Percentiles rank a stretch among this genome's conserved stretches.
Conservation (phyloP, 164 flowering plant species). For the Umbilicus rupestris region DNA sequence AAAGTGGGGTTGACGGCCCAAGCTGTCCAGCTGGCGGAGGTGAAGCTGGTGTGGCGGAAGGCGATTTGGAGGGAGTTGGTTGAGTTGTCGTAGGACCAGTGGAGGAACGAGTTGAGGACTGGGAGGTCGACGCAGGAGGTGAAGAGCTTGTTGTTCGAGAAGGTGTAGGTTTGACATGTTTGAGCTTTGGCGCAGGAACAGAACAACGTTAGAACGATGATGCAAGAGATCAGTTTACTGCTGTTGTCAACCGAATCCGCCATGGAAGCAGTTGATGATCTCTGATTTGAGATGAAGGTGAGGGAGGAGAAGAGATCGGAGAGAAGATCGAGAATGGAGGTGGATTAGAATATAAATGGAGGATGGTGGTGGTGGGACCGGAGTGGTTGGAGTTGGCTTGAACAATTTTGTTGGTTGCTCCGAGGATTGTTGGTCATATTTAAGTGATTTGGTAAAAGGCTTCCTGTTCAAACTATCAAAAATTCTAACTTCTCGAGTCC, state of each 20-base stretch:
- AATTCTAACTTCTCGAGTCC: no score
- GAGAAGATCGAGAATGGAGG: neutral
- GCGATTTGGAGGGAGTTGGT: slow-evolving; percentile 25
- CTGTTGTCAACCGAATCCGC: no score
- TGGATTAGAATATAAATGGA: neutral
- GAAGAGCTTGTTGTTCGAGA: slow-evolving; percentile 21
- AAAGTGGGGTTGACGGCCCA: slow-evolving; percentile 9
- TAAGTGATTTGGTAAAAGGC: no score
- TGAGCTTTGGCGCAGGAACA: slow-evolving; percentile 13
- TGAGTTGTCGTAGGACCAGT: slow-evolving; percentile 32
- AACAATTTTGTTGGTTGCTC: neutral
- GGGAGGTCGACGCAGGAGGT: slow-evolving; percentile 36
- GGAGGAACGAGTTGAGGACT: slow-evolving; percentile 28
- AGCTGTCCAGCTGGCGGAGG: slow-evolving; percentile 5
- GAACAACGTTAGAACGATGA: neutral
- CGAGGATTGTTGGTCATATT: neutral
- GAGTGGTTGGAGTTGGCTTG: slow-evolving; percentile 1
- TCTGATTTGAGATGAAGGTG: neutral
- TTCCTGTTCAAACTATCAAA: no score
- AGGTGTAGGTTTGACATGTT: slow-evolving; percentile 26
- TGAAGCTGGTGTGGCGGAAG: slow-evolving; percentile 14
- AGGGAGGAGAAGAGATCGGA: neutral
- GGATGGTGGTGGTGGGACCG: neutral
- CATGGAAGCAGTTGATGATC: neutral
- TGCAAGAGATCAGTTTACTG: neutral